Percentiles rank a stretch among this genome's conserved stretches.
Evolutionary conservation across 768 basidiomycete genomes (phyloP).

Genomic region (Lactifluus echinatus): DNA sequence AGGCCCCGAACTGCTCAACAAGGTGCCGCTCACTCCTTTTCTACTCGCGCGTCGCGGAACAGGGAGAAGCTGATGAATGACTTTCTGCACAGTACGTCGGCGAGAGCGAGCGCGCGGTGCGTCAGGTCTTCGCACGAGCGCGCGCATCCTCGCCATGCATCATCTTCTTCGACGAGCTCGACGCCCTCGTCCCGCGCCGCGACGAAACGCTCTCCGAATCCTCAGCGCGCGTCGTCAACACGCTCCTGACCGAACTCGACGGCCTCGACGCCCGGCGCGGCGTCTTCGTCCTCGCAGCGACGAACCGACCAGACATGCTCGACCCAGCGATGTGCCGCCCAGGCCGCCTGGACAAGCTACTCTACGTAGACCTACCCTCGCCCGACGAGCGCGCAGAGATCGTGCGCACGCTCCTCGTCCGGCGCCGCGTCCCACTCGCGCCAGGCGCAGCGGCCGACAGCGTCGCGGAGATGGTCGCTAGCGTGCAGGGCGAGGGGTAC

Average conservation of each 20-base stretch:
- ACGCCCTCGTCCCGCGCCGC: constrained; percentile 82
- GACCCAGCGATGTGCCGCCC: constrained; percentile 98
- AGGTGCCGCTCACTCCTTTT: constrained; percentile 41
- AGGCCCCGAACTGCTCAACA: constrained; percentile 94
- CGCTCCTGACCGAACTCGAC: constrained; percentile 88
- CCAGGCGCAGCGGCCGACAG: constrained; percentile 26
- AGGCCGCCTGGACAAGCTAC: constrained; percentile 85
- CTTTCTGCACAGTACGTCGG: constrained; percentile 71
- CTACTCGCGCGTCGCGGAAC: not conserved
- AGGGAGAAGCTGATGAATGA: not conserved
- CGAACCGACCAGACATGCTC: constrained; percentile 94
- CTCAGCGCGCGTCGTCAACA: constrained; percentile 89
- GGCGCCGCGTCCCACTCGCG: constrained; percentile 57
- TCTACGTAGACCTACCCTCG: constrained; percentile 85
- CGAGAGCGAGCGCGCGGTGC: constrained; percentile 90
- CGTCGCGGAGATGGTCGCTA: constrained; percentile 38
- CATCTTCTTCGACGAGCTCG: constrained; percentile 92
- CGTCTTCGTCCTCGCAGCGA: constrained; percentile 92
- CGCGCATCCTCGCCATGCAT: constrained; percentile 91
- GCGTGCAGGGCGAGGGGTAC: constrained; percentile 70
- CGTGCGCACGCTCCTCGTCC: constrained; percentile 52
- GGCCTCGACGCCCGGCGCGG: constrained; percentile 80
- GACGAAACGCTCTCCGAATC: constrained; percentile 88
- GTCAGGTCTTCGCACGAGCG: constrained; percentile 91
- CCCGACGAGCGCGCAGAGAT: constrained; percentile 76